A percentile compares a stretch with the other conserved stretches of the same genome.
Evolutionary conservation across 371 early-diverging fungal species (phyloP).

Genomic region (Circinella umbellata): DNA sequence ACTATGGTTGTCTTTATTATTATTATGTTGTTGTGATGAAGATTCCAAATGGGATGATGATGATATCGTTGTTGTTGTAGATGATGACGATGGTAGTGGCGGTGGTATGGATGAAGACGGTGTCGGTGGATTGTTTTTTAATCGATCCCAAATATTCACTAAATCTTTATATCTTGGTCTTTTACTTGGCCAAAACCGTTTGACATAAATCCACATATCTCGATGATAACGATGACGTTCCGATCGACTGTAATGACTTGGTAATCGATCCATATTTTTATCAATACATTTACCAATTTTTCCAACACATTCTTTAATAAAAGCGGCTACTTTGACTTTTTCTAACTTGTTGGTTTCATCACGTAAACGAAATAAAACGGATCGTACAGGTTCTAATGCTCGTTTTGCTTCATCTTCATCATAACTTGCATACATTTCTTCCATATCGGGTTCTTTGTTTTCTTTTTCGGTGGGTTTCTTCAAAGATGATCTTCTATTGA

Average conservation of each 20-base stretch:
- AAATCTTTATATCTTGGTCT: conserved; percentile 54
- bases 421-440: conserved; percentile 49
- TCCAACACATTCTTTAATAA: conserved; percentile 61
- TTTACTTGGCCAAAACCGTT: conserved; percentile 64
- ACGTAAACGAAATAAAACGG: conserved; percentile 52
- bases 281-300: conserved; percentile 69
- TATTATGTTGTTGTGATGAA: neutral
- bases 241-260: conserved; percentile 9
- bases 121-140: neutral
- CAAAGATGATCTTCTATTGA: neutral
- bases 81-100: neutral
- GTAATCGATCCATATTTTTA: conserved; percentile 31
- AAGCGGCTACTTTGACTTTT: conserved; percentile 54
- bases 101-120: neutral
- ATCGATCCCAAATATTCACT: conserved; percentile 58
- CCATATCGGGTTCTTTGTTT: conserved; percentile 41
- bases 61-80: neutral
- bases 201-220: conserved; percentile 67
- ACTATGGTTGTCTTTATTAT: neutral
- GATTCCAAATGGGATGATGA: neutral
- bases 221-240: conserved; percentile 39
- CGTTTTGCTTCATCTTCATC: conserved; percentile 60
- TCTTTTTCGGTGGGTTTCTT: conserved; percentile 16
- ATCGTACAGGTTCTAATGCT: conserved; percentile 60
- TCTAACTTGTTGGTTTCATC: conserved; percentile 52